Evolutionary conservation across 2,329 filamentous ascomycete species (phyloP), one percentile per base, ranked within the genome.

Genomic region (Calonectria multiphialidica): DNA sequence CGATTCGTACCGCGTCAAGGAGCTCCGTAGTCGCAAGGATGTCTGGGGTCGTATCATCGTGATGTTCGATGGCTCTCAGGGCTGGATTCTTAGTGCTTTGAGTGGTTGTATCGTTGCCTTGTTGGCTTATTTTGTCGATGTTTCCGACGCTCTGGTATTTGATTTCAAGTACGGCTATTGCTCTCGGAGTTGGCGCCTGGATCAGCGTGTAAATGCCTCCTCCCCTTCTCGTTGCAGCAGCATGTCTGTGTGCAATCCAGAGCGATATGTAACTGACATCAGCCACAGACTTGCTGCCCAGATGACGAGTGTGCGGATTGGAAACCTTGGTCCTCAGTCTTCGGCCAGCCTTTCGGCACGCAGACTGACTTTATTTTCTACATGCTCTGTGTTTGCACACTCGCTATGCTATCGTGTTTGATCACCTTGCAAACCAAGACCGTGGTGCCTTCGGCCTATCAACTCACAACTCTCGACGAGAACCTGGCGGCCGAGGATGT

Each of bases 151-250:
- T 2, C 91, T 92, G 2, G 88, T 98, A 6, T 99, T 97, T 82
- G 96, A 98, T 81, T 92, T 92, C 86, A 99, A 99, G 83, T 91
- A 95, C 78, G 97, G 97, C 0, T 96, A 96, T 82, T 99, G 97
- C 81, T 80, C 84, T 12, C 86, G 83, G 66, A 88, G 86, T 1
- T 98, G 95, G 93, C 93, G 93, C 79, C 85, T 91, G 40, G 94
- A 91, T 81, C 93, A 93, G 81, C 93, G 93, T 86, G 89, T 90
- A 82, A 80, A 82, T 75, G 10, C 5, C 44, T 25, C 30, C 4
- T 37, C 15, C 44, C 30, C 16, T 18, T 28, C 30, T 23, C 21
- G 7, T 47, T 25, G 37, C 28, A 21, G 63, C 33, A 16, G 16
- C 40, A 13, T 18, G 21, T 5, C 18, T 47, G 44, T 44, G 6